phyloP scores from a whole-genome alignment of 371 early-diverging fungal genomes.

The Chytridium lagenaria region DNA sequence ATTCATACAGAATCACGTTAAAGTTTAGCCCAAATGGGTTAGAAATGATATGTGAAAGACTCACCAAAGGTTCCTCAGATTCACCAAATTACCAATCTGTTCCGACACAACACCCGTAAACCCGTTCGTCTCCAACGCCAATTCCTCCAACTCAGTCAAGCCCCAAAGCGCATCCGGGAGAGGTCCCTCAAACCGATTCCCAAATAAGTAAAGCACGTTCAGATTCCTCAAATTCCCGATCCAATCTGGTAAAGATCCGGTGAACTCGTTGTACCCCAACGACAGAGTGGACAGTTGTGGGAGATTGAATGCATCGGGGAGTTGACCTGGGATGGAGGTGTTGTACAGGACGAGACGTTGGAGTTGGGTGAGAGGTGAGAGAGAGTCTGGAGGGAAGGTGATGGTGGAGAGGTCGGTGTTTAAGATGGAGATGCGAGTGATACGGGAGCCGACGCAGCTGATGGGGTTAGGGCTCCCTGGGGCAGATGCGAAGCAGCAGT shows the following conservation, averaged over 20 bases:
- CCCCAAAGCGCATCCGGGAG: not conserved
- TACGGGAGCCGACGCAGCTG: too few species aligned
- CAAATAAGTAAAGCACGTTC: not conserved
- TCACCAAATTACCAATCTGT: too few species aligned
- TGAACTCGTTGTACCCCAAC: not conserved
- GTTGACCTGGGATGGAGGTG: not conserved
- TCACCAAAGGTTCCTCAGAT: not conserved
- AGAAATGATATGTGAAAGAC: not conserved
- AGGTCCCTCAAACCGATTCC: not conserved
- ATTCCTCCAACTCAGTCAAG: not conserved
- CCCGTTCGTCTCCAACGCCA: not conserved
- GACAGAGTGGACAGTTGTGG: not conserved
- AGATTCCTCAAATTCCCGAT: not conserved
- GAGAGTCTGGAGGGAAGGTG: not conserved
- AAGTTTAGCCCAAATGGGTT: not conserved
- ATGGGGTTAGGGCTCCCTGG: too few species aligned
- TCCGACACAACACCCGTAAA: not conserved
- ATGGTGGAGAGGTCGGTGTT: not conserved
- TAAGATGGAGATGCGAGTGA: too few species aligned
- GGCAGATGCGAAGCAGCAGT: not conserved
- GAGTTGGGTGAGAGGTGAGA: not conserved
- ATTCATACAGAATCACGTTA: not conserved
- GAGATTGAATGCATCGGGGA: not conserved
- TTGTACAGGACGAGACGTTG: not conserved
- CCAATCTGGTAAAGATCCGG: not conserved